Base-by-base conservation (phyloP, 2,329 filamentous ascomycete species). In the Tolypocladium nubicola region DNA sequence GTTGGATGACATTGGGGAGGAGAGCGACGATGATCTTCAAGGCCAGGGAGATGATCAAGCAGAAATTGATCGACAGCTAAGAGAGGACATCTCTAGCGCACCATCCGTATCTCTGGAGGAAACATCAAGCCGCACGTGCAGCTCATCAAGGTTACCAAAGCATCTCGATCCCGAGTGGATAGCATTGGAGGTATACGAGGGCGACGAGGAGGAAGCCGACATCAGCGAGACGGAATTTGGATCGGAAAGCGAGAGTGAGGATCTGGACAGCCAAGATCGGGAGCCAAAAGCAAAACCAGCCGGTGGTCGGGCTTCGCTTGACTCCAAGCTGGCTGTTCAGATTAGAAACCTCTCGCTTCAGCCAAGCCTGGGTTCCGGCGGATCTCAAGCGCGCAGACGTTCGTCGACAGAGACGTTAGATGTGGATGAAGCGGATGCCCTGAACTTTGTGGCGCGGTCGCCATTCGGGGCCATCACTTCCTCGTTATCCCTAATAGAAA, bases 161-260 rank as follows among this genome's bases (percentile, higher is more conserved):
- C 87, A 91, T 59, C 76, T 96, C 0, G 92, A 96, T 63, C 85
- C 88, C 0, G 92, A 96, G 70, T 97, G 92, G 92, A 82, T 96
- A 62, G 92, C 92, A 0, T 83, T 97, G 19, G 90, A 96, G 68
- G 89, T 96, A 1, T 94, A 87, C 67, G 81, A 83, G 19, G 85
- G 89, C 64, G 78, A 84, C 3, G 73, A 77, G 5, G 73, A 77
- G 5, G 65, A 53, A 3, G 62, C 65, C 1, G 64, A 66, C n/a
- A 57, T 53, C 1, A 56, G 56, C 9, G 68, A 67, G 14, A 62
- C 66, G 0, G 75, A 79, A 1, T 81, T 78, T 0, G 80, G 26
- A 11, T 55, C 57, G 9, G 52, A 55, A 2, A 50, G 39, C 55
- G 52, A 82, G 26, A 76, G 77, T 2, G 60, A 63, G 10, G 80